Percentiles rank a stretch among this genome's conserved stretches.
Evolutionary conservation across 1,284 basidiomycete genomes (phyloP).

Genomic region (Cryptococcus neoformans): DNA sequence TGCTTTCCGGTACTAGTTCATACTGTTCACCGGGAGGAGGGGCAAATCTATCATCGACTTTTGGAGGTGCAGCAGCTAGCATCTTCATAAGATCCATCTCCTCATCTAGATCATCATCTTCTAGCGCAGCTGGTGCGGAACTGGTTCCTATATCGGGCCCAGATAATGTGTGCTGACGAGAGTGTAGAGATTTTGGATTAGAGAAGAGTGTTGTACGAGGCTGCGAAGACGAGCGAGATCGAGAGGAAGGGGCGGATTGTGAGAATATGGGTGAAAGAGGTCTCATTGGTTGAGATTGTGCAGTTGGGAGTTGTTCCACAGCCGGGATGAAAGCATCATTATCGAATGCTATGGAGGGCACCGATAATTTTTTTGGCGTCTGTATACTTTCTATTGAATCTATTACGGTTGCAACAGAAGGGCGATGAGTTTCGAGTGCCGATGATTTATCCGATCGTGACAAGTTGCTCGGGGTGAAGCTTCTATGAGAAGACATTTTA

Average conservation of each 20-base stretch:
- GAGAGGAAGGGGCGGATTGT: not conserved
- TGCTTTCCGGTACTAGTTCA: slow-evolving; percentile 46
- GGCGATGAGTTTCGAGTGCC: not conserved
- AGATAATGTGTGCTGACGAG: not conserved
- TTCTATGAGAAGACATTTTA: not conserved
- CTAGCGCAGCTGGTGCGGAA: not conserved
- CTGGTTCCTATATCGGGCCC: not conserved
- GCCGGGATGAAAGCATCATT: not conserved
- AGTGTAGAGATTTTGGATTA: not conserved
- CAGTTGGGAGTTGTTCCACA: too few species aligned
- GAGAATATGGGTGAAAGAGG: not conserved
- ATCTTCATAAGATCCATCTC: slow-evolving; percentile 42
- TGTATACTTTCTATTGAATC: not conserved
- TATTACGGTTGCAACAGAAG: not conserved
- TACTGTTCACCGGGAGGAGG: slow-evolving; percentile 23
- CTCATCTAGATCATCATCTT: slow-evolving; percentile 27
- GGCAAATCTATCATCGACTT: slow-evolving; percentile 21
- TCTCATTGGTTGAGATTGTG: not conserved
- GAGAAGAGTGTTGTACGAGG: not conserved
- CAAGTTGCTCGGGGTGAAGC: not conserved
- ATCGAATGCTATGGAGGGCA: not conserved
- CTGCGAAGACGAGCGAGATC: not conserved
- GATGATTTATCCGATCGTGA: not conserved
- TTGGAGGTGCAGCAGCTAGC: slow-evolving; percentile 24
- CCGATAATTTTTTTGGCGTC: not conserved